phyloP scores from a whole-genome alignment of 2,329 filamentous ascomycete species.

The Fusarium torreyae region DNA sequence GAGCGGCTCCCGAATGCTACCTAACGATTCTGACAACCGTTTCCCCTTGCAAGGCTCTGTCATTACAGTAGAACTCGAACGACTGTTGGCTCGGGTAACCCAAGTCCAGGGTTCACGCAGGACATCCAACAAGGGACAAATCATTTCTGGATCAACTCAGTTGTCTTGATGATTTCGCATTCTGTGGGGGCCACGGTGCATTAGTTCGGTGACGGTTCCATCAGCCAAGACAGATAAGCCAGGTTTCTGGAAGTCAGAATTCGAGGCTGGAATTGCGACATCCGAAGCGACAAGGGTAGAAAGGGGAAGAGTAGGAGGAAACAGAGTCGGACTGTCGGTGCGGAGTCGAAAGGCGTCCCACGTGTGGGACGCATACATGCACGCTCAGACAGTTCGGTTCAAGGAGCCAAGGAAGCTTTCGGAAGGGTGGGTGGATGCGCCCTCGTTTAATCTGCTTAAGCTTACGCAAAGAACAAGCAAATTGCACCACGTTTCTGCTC shows the following conservation, averaged over 20 bases:
- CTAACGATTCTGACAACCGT: background rate
- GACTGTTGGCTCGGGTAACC: background rate
- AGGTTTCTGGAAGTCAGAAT: slow-evolving; percentile 17
- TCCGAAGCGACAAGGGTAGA: slow-evolving; percentile 30
- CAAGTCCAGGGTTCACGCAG: background rate
- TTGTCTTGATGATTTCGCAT: slow-evolving; percentile 1
- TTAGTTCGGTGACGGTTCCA: slow-evolving; percentile 1
- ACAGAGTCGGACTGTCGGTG: slow-evolving; percentile 19
- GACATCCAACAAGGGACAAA: background rate
- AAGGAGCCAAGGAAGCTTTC: too few relatives aligned
- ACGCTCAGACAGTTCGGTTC: background rate
- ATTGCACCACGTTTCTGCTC: background rate
- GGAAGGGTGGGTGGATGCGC: background rate
- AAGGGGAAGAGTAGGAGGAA: background rate
- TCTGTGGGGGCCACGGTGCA: slow-evolving; percentile 20
- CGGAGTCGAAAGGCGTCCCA: background rate
- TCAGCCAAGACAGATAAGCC: background rate
- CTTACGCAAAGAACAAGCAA: background rate
- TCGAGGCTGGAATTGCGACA: slow-evolving; percentile 39
- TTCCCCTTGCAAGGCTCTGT: background rate
- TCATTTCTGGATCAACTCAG: background rate
- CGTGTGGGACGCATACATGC: background rate
- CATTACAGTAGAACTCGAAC: background rate
- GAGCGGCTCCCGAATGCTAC: too few relatives aligned
- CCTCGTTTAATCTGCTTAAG: background rate